Evolutionary conservation across 78 protist species (phyloP).

Genomic region (Dictyostelium intermedium): DNA sequence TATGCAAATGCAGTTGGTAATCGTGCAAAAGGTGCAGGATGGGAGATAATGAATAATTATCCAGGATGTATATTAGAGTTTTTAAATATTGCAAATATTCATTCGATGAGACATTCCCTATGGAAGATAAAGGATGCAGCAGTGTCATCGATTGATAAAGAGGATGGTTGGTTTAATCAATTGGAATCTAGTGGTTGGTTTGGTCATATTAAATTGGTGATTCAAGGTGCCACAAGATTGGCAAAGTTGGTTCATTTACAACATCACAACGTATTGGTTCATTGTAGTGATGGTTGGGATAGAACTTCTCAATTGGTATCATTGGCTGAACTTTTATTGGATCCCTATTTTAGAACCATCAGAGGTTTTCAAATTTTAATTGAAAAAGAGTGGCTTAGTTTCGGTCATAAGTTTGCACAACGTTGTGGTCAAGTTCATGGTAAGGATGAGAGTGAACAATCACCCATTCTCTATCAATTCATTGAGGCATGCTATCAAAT

Average conservation of each 20-base stretch:
- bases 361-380: conserved; percentile 90
- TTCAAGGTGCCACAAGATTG: conserved; percentile 56
- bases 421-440: conserved; percentile 74
- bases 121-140: conserved; percentile 43
- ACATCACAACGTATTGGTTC: conserved; percentile 85
- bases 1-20: conserved; percentile 90
- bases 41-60: conserved; percentile 67
- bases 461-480: conserved; percentile 95
- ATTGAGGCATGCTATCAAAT: conserved; percentile 95
- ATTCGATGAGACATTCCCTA: conserved; percentile 84
- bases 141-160: conserved; percentile 5
- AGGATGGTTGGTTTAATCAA: conserved; percentile 20
- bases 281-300: conserved; percentile 99
- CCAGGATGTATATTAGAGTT: conserved; percentile 75
- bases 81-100: conserved; percentile 91
- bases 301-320: conserved; percentile 92
- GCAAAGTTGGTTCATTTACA: conserved; percentile 32
- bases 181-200: conserved; percentile 76
- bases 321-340: conserved; percentile 87
- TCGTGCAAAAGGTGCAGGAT: conserved; percentile 80
- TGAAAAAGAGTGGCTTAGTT: conserved; percentile 96
- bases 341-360: conserved; percentile 93
- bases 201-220: conserved; percentile 36
- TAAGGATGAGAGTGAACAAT: conserved; percentile 71
- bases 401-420: conserved; percentile 93